Evolutionary conservation across 768 basidiomycete genomes (phyloP), one percentile per base, ranked within the genome.

Genomic region (Amyloporia xantha): DNA sequence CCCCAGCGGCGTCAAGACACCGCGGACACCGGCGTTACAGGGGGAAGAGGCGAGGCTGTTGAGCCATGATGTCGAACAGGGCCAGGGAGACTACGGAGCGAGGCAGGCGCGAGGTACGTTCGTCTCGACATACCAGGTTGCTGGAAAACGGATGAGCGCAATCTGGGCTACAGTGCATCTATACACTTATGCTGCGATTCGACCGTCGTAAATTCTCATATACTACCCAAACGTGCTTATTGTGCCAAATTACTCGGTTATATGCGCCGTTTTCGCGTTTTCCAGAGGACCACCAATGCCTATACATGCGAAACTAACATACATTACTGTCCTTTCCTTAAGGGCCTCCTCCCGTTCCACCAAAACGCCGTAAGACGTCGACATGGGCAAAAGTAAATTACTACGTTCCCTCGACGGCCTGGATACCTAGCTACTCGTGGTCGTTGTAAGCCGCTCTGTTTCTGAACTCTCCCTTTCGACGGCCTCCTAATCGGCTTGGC

Each of bases 381-480:
- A 47, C 44, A 4, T 61, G 75, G 54, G 68, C 65, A 33, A 81
- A 78, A 58, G 60, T 83, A 26, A 75, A 73, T 56, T 91, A 91
- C 61, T 91, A 91, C 52, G 71, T 91, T 46, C 89, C 89, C 2
- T 84, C 84, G 1, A 75, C 75, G 9, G 71, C 76, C 25, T 92
- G 89, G 89, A 84, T 92, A 52, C 89, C 89, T 5, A 72, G 77
- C 48, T 92, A 92, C 57, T 79, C 81, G 0, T 57, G 75, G 13
- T 81, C 82, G 17, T 67, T 82, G 85, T 87, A 60, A 53, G 86
- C 68, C 21, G 24, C 40, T 25, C n/a, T 30, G 21, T 42, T 1
- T 1, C 30, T 42, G 1, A 1, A 35, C 38, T 44, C 46, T 10
- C 25, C 41, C 19, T 1, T 17, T n/a, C 6, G 21, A 17, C n/a